Evolutionary conservation across 2,329 filamentous ascomycete species (phyloP).

Genomic region (Cladophialophora immunda): DNA sequence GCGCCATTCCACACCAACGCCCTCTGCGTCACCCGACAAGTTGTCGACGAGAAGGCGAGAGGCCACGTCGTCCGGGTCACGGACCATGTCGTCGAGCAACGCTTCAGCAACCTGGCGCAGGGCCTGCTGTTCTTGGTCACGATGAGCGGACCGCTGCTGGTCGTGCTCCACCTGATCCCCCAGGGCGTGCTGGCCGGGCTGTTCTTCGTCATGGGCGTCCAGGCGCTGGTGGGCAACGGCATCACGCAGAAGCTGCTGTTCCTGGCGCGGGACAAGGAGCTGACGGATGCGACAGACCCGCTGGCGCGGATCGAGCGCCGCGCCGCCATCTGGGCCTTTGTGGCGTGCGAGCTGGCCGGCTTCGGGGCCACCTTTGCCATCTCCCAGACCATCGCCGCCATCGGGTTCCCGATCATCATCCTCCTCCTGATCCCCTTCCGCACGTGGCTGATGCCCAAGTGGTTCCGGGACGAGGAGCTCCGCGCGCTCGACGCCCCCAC

Average conservation of each 20-base stretch:
- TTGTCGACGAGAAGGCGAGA: conserved; percentile 63
- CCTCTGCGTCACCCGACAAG: conserved; percentile 72
- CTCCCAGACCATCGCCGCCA: conserved; percentile 82
- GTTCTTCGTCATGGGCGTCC: conserved; percentile 85
- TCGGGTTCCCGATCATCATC: conserved; percentile 81
- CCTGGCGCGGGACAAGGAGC: conserved; percentile 68
- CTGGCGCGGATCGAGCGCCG: conserved; percentile 70
- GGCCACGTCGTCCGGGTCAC: conserved; percentile 70
- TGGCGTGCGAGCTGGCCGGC: conserved; percentile 71
- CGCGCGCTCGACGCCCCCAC: conserved; percentile 74
- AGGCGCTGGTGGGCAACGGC: conserved; percentile 78
- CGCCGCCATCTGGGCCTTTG: conserved; percentile 74
- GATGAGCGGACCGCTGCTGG: conserved; percentile 77
- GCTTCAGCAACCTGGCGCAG: conserved; percentile 79
- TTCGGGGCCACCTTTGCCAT: conserved; percentile 84
- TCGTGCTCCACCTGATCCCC: conserved; percentile 79
- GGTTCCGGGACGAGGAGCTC: conserved; percentile 70
- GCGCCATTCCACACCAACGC: conserved; percentile 83
- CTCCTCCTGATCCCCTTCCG: conserved; percentile 73
- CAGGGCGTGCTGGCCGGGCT: conserved; percentile 81
- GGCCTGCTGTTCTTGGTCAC: conserved; percentile 80
- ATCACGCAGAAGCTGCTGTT: conserved; percentile 79
- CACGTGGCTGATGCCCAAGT: conserved; percentile 68
- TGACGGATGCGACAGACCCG: conserved; percentile 69
- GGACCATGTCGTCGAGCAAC: conserved; percentile 70